Evolutionary conservation across 108 stramenopile species (phyloP), one percentile per base, ranked within the genome.

Genomic region (Parietichytrium sp.): DNA sequence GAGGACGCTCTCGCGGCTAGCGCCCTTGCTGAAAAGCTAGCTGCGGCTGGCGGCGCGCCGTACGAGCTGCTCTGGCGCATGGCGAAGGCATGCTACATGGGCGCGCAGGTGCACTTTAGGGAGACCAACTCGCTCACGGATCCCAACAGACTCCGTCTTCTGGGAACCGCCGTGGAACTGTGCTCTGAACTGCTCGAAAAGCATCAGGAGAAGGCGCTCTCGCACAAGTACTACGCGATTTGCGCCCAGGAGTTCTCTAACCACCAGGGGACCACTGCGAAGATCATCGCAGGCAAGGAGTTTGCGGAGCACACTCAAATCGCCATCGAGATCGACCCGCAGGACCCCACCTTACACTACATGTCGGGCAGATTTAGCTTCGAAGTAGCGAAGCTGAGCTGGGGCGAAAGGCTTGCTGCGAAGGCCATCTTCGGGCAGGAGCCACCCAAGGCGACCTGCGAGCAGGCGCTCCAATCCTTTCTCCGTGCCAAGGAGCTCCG

Each of bases 161-260:
- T 72, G 61, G 6, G 20, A 8, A 33, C 38, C 33, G 61, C 61
- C 15, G 38, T 72, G 15, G 3, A 72, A 13, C 36, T 72, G 15
- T n/a, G 36, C 29, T 33, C 36, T 13, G 61, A 72, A 13, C 61
- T 72, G 10, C 61, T 72, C 8, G 61, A 72, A 42, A 33, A 42
- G 16, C 45, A 45, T 20, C 38, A 16, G 1, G 61, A 72, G 36
- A 23, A n/a, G 16, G 10, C 61, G 10, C 38, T 10, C 38, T 45
- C 61, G 10, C 61, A 72, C 61, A 72, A 72, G 20, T 72, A 72
- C 61, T 72, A 72, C 42, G 61, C 61, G 42, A 36, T 72, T 25
- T 45, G 36, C 20, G 61, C 61, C 20, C 61, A 72, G 61, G 61
- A 72, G 6, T 72, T 33, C 38, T 45, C 61, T 0, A 72, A 72